Evolutionary conservation across 1,139 yeast genomes (phyloP), one percentile per base, ranked within the genome.

Genomic region (Saccharomyces hybrid): DNA sequence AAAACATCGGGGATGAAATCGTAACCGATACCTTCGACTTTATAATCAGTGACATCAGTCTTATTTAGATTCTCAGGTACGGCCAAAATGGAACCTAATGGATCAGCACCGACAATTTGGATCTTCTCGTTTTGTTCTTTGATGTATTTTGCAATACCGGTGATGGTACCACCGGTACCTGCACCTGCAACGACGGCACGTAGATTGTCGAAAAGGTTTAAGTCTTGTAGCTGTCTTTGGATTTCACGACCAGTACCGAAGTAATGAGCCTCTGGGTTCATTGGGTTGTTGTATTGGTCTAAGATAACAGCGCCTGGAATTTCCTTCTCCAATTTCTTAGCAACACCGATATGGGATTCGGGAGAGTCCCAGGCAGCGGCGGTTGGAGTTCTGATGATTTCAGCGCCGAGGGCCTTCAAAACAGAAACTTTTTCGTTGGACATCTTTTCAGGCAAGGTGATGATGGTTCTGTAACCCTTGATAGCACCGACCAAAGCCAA

Each of bases 311-410:
- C 86, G 68, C 88, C 86, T 56, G 95, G 93, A 63, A 88, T 87
- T 71, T 88, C 96, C 72, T 82, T 82, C 70, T 88, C 90, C 66
- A 88, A 77, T 63, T 84, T 84, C 69, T 77, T 81, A 54, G 96
- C 96, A 48, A 88, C 96, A 60, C 96, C 96, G 70, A 88, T 88
- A 67, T 88, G 96, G 46, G 93, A 84, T 72, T 88, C 96, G 50
- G 96, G 96, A 51, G 95, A 81, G 67, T 88, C 96, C 89, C 91
- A 88, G 1, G 96, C 96, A 47, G 96, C 96, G 66, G 86, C 95
- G 48, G 95, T 88, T 52, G 96, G 96, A 19, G 96, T 88, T 76
- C 96, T 82, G 61, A 88, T 86, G 69, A 88, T 88, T 70, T 88
- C 96, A 46, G 96, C 96, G 53, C 96, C 96, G 56, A 88, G 77